A percentile compares a stretch with the other conserved stretches of the same genome.
phyloP scores from a whole-genome alignment of 495 filamentous ascomycete genomes.

The Hamigera avellanea region DNA sequence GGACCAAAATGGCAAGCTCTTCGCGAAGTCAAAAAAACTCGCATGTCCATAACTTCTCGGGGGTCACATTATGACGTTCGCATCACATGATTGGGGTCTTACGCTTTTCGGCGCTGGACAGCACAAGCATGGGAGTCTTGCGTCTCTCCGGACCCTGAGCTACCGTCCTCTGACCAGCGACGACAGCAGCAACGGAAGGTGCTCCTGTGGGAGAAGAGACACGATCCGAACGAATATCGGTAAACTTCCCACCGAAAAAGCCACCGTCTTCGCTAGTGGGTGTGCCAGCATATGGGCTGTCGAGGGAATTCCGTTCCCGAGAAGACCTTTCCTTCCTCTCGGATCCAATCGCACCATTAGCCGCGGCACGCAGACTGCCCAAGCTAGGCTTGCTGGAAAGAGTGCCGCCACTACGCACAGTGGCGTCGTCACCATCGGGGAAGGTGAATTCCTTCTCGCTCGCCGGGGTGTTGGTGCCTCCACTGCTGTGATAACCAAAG shows the following conservation, averaged over 20 bases:
- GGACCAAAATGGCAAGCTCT: too few relatives aligned
- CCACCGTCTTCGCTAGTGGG: constrained; percentile 48
- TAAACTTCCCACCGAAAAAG: constrained; percentile 45
- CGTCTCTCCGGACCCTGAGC: constrained; percentile 48
- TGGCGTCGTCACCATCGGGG: constrained; percentile 74
- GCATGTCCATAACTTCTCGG: too few relatives aligned
- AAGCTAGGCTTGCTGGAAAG: constrained; percentile 68
- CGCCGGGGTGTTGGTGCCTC: constrained; percentile 76
- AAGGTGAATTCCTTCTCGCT: constrained; percentile 78
- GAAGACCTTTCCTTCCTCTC: constrained; percentile 58
- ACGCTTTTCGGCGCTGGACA: constrained; percentile 84
- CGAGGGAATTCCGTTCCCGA: constrained; percentile 44
- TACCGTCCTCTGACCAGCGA: constrained; percentile 33
- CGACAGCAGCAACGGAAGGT: constrained; percentile 35
- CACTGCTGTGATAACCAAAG: constrained; percentile 45
- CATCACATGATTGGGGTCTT: constrained; percentile 56
- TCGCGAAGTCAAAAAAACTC: too few relatives aligned
- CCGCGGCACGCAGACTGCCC: constrained; percentile 67
- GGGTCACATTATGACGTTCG: constrained; percentile 27
- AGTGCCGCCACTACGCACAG: constrained; percentile 70
- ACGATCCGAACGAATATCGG: constrained; percentile 34
- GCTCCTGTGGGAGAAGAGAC: constrained; percentile 23
- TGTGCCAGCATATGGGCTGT: constrained; percentile 34
- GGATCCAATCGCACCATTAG: constrained; percentile 75
- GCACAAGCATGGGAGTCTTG: constrained; percentile 75